Conservation (phyloP, 2,329 filamentous ascomycete genomes). For the Curvularia sp. region DNA sequence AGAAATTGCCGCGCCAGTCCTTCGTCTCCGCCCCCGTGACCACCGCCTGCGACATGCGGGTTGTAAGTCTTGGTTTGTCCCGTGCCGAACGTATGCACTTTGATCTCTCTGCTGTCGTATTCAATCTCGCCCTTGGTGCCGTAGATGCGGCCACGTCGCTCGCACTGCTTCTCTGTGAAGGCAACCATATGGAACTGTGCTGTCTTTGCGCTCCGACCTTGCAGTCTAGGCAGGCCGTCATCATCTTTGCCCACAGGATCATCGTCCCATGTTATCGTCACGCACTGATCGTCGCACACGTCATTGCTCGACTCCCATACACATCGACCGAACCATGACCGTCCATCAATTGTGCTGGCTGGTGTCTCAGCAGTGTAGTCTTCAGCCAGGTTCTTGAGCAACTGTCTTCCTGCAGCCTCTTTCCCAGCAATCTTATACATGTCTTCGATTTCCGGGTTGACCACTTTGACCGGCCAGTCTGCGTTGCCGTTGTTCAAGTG, state of each 20-base stretch:
- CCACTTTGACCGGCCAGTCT: slow-evolving; percentile 84
- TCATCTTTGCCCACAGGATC: slow-evolving; percentile 55
- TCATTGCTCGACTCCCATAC: slow-evolving; percentile 94
- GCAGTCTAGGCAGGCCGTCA: slow-evolving; percentile 22
- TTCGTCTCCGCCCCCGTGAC: slow-evolving; percentile 80
- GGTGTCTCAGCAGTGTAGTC: slow-evolving; percentile 66
- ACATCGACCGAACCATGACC: slow-evolving; percentile 87
- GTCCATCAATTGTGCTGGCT: slow-evolving; percentile 56
- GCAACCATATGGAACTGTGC: slow-evolving; percentile 95
- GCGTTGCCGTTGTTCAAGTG: slow-evolving; percentile 72
- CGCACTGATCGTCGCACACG: slow-evolving; percentile 90
- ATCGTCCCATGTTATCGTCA: slow-evolving; percentile 87
- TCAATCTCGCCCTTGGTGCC: slow-evolving; percentile 85
- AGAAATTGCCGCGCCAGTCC: slow-evolving; percentile 85
- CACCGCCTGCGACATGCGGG: slow-evolving; percentile 67
- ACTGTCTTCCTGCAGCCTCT: slow-evolving; percentile 59
- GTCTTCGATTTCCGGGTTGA: slow-evolving; percentile 92
- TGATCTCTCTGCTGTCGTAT: slow-evolving; percentile 81
- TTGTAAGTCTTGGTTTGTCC: slow-evolving; percentile 63
- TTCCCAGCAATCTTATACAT: slow-evolving; percentile 59
- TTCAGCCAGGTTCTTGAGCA: slow-evolving; percentile 59
- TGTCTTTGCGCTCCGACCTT: slow-evolving; percentile 73
- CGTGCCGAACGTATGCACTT: slow-evolving; percentile 74
- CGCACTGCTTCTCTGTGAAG: slow-evolving; percentile 84
- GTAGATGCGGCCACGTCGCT: slow-evolving; percentile 84